Percentiles rank a stretch among this genome's conserved stretches.
Evolutionary conservation across 2,329 filamentous ascomycete genomes (phyloP).

Genomic region (Xylaria sp.): DNA sequence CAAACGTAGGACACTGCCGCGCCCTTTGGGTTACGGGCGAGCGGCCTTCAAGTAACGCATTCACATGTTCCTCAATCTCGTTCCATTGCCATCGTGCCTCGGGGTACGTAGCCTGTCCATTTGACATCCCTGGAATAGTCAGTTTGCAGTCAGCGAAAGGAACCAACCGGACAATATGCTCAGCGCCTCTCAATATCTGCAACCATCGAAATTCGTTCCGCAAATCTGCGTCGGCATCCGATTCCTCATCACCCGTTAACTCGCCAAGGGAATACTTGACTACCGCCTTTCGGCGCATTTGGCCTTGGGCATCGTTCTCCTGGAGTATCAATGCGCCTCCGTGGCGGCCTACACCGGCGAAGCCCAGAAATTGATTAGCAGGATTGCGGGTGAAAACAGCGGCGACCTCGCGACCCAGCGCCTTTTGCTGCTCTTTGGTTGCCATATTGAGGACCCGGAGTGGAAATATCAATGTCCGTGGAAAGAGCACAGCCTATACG

Average conservation of each 20-base stretch:
- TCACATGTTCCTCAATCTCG: not conserved
- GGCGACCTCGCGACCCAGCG: conserved; percentile 1
- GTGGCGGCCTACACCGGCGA: conserved; percentile 15
- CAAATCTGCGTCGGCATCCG: conserved; percentile 20
- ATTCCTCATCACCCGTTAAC: not conserved
- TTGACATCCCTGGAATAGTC: conserved; percentile 4
- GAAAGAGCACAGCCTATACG: not conserved
- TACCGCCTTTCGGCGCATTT: not conserved
- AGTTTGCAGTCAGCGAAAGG: conserved; percentile 10
- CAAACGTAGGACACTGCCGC: conserved; percentile 19
- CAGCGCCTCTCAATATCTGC: conserved; percentile 12
- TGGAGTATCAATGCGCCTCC: conserved; percentile 15
- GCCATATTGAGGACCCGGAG: not conserved
- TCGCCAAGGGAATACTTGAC: conserved; percentile 24
- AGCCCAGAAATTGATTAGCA: not conserved
- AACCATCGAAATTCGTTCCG: conserved; percentile 17
- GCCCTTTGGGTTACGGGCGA: not conserved
- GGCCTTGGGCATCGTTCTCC: not conserved
- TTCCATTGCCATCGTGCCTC: not conserved
- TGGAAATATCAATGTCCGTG: not conserved
- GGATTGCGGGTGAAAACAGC: not conserved
- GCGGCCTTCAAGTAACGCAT: too few species aligned
- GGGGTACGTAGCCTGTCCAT: not conserved
- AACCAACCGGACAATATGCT: conserved; percentile 21
- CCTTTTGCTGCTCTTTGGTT: not conserved